These are phyloP conservation scores for Francoa sonchifolia DNA, from an alignment of 441 rosid species.

Conservation along the genomic window DNA sequence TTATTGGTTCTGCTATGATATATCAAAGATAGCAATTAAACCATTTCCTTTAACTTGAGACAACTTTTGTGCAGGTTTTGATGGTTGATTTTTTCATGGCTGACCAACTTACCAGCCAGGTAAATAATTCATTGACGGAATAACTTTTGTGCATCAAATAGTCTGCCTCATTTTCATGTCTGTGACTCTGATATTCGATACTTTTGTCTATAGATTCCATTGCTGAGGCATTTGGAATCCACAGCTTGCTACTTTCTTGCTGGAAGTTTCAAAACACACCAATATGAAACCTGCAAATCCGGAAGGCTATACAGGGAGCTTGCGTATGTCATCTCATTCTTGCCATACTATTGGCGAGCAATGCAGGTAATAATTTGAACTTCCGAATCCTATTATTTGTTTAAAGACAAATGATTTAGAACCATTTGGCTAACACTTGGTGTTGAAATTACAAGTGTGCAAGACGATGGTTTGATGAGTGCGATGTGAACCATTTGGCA, in stretches of 20 bases:
- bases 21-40: conserved; percentile 2
- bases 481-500: conserved; percentile 51
- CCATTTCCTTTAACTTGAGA: conserved; percentile 1
- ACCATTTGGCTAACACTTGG: no score
- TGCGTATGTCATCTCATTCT: conserved; percentile 70
- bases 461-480: conserved; percentile 88
- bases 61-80: conserved; percentile 40
- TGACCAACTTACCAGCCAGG: conserved; percentile 97
- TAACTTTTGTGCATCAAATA: no score
- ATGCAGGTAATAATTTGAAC: conserved; percentile 57
- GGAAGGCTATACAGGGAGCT: conserved; percentile 66
- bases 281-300: conserved; percentile 50
- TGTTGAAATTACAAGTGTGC: conserved; percentile 39
- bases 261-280: conserved; percentile 59
- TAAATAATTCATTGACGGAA: conserved; percentile 15
- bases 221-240: conserved; percentile 73
- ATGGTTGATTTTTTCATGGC: conserved; percentile 98
- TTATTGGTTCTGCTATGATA: neutral
- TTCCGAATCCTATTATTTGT: neutral
- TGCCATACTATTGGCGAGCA: conserved; percentile 94
- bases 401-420: neutral
- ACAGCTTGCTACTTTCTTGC: conserved; percentile 83
- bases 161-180: no score
- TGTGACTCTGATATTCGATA: neutral
- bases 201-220: conserved; percentile 49